Base-by-base conservation (phyloP, 106 monocot genomes). In the Triglochin maritima region DNA sequence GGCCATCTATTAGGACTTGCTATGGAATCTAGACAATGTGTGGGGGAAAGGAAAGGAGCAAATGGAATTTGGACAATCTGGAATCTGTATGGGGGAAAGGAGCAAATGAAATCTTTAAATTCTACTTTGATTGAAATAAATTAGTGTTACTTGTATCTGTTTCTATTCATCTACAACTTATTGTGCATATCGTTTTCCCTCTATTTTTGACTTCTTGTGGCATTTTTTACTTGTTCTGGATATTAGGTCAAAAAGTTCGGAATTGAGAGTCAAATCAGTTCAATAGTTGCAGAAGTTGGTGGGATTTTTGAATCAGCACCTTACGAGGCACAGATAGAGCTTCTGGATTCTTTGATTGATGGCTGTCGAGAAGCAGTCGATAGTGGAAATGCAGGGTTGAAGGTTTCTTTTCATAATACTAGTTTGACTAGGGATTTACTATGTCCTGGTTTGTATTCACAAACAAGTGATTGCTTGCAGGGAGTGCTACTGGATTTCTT, bases 191-290 rank as follows among this genome's bases (percentile, higher is more conserved):
- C 29, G 29, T 29, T 29, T 29, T 29, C 29, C 29, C 29, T 29
- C 29, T 29, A 29, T 29, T 29, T 29, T 29, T 29, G 11, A 6
- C 16, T 59, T 41, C 14, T 14, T 14, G 59, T 41, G 15, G 59
- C 59, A 59, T 10, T 16, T 49, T 3, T 7, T 16, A 15, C 47
- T 68, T 45, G n/a, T 57, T 7, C 9, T 29, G 69, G 13, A n/a
- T 57, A 78, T 56, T 48, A 98, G 98, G 98, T 92, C 54, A 98
- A 98, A 69, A 98, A 71, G 51, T 98, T 86, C 83, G 98, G 98
- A 7, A 86, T 79, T 62, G 71, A 71, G 46, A 84, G 76, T 67
- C 87, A 85, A 45, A 89, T 98, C 69, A 79, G 51, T 48, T 80
- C 74, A 62, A 82, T 98, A 68, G 98, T 72, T 14, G 84, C 83